Base-by-base conservation (phyloP, 2,329 filamentous ascomycete species). In the Sarocladiaceae sp. region DNA sequence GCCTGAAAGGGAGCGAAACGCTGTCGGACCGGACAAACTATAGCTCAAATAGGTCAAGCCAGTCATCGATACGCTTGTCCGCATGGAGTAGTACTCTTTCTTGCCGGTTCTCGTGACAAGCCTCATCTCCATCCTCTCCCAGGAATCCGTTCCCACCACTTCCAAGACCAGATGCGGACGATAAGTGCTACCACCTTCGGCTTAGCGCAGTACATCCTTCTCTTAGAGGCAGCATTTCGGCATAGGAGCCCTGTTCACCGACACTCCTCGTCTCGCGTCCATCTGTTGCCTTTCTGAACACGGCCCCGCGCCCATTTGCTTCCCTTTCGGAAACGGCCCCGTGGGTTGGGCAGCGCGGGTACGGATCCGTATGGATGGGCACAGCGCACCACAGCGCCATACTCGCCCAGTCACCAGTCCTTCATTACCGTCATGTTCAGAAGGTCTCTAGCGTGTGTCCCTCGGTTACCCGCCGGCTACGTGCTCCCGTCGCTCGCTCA, bases 81-180 rank as follows among this genome's bases (percentile, higher is more conserved):
- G 4, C 6, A 18, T 36, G 15, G 22, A 31, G 47, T 25, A 36
- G 7, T 20, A 18, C 18, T 50, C 20, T 26, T 37, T 35, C 26
- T 6, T 20, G 26, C 25, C 35, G 26, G 47, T 25, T 37, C 47
- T 50, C 28, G 46, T 49, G 46, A 49, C 46, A 49, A 35, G 29
- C 26, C 35, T 49, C 46, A 49, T 17, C 20, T 22, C 46, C 31
- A 17, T 37, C 47, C 17, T 10, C n/a, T 20, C 25, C 26, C 44
- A 33, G 44, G 25, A 48, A 48, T 18, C 44, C 44, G 28, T 33
- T 15, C 26, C 44, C 40, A 46, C 6, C 20, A 12, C 37, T 22
- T 22, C 40, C 23, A 44, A n/a, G n/a, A n/a, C n/a, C n/a, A n/a
- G n/a, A n/a, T n/a, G n/a, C n/a, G n/a, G n/a, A n/a, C n/a, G n/a